Conservation (phyloP, 179 eudicot species). For the Gypsophila paniculata region DNA sequence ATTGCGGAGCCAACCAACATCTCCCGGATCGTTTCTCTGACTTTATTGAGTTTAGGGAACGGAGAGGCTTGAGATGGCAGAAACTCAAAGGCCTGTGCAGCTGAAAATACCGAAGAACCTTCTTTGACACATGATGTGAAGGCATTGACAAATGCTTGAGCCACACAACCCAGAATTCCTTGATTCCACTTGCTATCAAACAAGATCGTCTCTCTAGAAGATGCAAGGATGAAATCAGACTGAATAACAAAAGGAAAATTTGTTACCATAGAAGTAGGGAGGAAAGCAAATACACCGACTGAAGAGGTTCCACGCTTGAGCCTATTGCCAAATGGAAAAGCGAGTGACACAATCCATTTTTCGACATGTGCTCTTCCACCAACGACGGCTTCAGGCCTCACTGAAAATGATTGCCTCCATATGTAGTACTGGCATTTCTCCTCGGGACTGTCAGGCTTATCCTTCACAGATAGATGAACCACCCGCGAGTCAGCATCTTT, state of each 20-base stretch:
- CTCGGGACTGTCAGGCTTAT: constrained; percentile 19
- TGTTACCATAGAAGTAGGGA: constrained; percentile 45
- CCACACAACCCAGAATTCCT: constrained; percentile 38
- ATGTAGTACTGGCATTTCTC: constrained; percentile 36
- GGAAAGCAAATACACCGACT: constrained; percentile 40
- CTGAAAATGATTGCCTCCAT: constrained; percentile 39
- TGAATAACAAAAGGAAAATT: constrained; percentile 48
- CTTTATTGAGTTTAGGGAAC: constrained; percentile 26
- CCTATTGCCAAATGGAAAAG: constrained; percentile 39
- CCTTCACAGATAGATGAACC: constrained; percentile 35
- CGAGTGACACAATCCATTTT: constrained; percentile 35
- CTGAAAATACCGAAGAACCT: constrained; percentile 12
- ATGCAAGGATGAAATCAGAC: constrained; percentile 45
- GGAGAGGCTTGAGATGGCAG: constrained; percentile 31
- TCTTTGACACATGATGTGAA: constrained; percentile 36
- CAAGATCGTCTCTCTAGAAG: constrained; percentile 39
- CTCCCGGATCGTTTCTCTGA: constrained; percentile 29
- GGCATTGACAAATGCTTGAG: constrained; percentile 30
- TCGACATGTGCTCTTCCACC: constrained; percentile 32
- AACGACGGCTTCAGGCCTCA: constrained; percentile 28
- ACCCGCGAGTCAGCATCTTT: constrained; percentile 31
- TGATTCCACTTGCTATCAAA: constrained; percentile 41
- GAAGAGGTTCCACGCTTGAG: constrained; percentile 33
- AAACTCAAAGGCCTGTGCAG: constrained; percentile 26
- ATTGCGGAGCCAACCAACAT: constrained; percentile 15